These are phyloP conservation scores for Aristolochia californica DNA, from an alignment of 164 flowering plant species.

Conservation along the genomic window DNA sequence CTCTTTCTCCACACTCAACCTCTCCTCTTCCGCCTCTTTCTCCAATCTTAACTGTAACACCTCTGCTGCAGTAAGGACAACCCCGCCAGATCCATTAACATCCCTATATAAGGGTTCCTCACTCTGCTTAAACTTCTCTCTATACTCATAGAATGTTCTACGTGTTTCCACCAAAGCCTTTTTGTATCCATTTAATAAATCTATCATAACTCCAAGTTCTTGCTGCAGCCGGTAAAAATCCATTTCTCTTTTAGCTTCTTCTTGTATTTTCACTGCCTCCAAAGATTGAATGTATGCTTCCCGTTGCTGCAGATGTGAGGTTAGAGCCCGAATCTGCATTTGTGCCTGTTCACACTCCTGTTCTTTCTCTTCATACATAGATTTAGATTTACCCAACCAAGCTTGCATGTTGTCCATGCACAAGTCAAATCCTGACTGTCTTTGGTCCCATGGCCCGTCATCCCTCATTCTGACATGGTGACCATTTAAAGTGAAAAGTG, in stretches of 20 bases:
- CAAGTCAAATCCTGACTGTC: constrained; percentile 24
- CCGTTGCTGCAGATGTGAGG: constrained; percentile 41
- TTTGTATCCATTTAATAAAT: constrained; percentile 52
- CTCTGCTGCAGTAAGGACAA: constrained; percentile 49
- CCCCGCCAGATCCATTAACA: constrained; percentile 56
- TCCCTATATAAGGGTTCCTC: constrained; percentile 73
- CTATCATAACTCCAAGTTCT: constrained; percentile 52
- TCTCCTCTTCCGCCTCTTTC: constrained; percentile 54
- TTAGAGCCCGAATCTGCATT: constrained; percentile 29
- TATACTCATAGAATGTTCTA: constrained; percentile 48
- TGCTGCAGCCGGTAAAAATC: constrained; percentile 43
- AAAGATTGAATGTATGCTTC: constrained; percentile 30
- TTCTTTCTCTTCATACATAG: constrained; percentile 39
- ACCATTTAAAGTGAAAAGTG: constrained; percentile 20
- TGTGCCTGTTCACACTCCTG: constrained; percentile 20
- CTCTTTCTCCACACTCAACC: constrained; percentile 35
- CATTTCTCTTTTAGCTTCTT: constrained; percentile 32
- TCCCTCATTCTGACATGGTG: constrained; percentile 46
- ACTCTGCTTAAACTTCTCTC: constrained; percentile 30
- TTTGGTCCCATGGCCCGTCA: constrained; percentile 40
- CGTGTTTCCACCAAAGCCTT: constrained; percentile 60
- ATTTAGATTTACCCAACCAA: constrained; percentile 33
- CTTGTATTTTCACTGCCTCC: constrained; percentile 32
- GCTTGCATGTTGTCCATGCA: constrained; percentile 42
- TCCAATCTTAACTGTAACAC: constrained; percentile 41